Base-by-base conservation (phyloP, 768 basidiomycete genomes). In the Kwoniella sp. region DNA sequence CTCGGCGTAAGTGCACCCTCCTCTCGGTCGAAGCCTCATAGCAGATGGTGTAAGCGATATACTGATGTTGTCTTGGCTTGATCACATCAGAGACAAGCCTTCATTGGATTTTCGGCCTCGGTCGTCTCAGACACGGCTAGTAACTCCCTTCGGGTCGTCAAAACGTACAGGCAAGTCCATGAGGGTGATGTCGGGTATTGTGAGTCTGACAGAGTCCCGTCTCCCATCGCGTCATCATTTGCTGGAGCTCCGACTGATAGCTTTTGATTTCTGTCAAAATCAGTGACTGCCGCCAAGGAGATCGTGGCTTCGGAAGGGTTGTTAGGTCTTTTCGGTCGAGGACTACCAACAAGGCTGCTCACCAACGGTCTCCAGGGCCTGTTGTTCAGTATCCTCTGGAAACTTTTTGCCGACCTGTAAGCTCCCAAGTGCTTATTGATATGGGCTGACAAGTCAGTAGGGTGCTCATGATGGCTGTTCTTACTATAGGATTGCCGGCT, bases 81-180 rank as follows among this genome's bases (percentile, higher is more conserved):
- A 26, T 51, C 13, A 34, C 30, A 28, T 30, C 55, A 76, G 72
- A 88, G 95, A 20, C 89, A 92, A 51, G 93, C 93, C 0, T 86
- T 93, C 79, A 96, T 97, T 68, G 95, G 93, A 0, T 97, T 97
- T 80, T 84, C 82, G 30, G 92, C 93, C 0, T 92, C 91, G 4
- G 84, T 96, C 58, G 84, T 88, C 1, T 93, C 91, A 12, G 95
- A 97, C 76, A 90, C 88, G 1, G 76, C 90, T 47, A 91, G 90
- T 50, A 97, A 97, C 82, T 92, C 89, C 4, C 83, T 98, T 1
- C 86, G 92, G 22, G 94, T 98, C 1, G 82, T 98, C 76, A 98
- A 97, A 85, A 97, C 95, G 0, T 97, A 96, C 81, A 84, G 94
- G 17, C 95, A 98, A 79, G 92, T 94, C 31, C 87, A 93, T 75